Evolutionary conservation across 2,329 filamentous ascomycete genomes (phyloP).

Genomic region (Neofusicoccum cordaticola): DNA sequence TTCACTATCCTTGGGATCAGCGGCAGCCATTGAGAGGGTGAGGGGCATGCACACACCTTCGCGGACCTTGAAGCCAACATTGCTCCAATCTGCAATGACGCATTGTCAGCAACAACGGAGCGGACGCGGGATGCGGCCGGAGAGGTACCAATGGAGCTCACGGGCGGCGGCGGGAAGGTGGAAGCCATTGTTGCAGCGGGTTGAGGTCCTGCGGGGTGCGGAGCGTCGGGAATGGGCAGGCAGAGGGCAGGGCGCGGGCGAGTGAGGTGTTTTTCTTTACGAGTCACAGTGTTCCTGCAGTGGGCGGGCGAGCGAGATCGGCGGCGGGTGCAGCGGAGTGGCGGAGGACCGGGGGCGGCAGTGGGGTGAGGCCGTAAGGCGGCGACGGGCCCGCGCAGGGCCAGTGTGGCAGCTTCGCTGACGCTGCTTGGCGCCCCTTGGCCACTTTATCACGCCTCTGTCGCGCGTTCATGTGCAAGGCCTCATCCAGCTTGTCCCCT

Average conservation of each 20-base stretch:
- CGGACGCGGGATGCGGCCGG: neutral
- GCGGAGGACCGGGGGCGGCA: conserved; percentile 2
- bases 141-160: conserved; percentile 66
- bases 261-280: neutral
- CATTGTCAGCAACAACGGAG: conserved; percentile 1
- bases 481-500: neutral
- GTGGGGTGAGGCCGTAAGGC: conserved; percentile 8
- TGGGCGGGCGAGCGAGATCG: conserved; percentile 3
- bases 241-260: neutral
- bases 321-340: conserved; percentile 11
- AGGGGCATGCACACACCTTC: conserved; percentile 60
- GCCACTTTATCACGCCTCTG: conserved; percentile 5
- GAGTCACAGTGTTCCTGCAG: neutral
- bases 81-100: conserved; percentile 69
- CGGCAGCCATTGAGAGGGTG: neutral
- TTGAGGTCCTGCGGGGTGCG: neutral
- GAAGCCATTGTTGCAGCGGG: conserved; percentile 26
- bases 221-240: neutral
- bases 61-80: conserved; percentile 88
- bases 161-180: conserved; percentile 71
- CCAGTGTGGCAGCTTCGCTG: neutral
- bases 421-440: conserved; percentile 14
- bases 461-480: conserved; percentile 7
- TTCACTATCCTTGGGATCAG: conserved; percentile 61
- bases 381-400: neutral